Evolutionary conservation across 495 filamentous ascomycete species (phyloP), one percentile per base, ranked within the genome.

Genomic region (Oleoguttula mirabilis): DNA sequence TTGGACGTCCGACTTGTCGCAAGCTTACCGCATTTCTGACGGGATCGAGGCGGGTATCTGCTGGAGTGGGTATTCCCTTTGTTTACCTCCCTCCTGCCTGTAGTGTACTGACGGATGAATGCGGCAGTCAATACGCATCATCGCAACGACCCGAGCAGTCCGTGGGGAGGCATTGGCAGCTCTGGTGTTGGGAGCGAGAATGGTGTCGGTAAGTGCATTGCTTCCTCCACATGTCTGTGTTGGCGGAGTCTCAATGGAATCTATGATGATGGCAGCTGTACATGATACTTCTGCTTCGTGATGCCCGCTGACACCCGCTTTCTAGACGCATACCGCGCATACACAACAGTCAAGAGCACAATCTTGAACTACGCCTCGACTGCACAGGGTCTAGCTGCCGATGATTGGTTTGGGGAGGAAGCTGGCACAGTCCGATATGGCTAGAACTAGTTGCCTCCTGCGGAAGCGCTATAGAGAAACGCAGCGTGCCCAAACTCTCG

Each of bases 101-200:
- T 15, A 15, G 37, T 41, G 24, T 40, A 14, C 19, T 7, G 6
- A 21, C 10, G 7, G 19, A 10, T 35, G 10, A 3, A 40, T 27
- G 7, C 23, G 23, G 3, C 21, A 55, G 67, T 75, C 19, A 78
- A 78, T 47, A 73, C 70, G 10, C 73, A 78, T 54, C 72, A 78
- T 55, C 58, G 72, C 23, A 75, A 75, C 43, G 71, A 75, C 37
- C 70, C 71, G n/a, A 73, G 69, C 34, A 74, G 70, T 38, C 70
- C 72, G 4, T 76, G 71, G 71, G 72, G 72, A 17, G 72, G 72
- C 11, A 64, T 69, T 37, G 70, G 68, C 45, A 63, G 65, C 43
- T 73, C 70, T 43, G 72, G 72, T 11, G 58, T 76, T 0, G 72
- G 72, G 1, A 74, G 69, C 40, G 71, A 75, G 59, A 75, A 75